Conservation (phyloP, 1,284 basidiomycete genomes). For the Ganoderma sinense region DNA sequence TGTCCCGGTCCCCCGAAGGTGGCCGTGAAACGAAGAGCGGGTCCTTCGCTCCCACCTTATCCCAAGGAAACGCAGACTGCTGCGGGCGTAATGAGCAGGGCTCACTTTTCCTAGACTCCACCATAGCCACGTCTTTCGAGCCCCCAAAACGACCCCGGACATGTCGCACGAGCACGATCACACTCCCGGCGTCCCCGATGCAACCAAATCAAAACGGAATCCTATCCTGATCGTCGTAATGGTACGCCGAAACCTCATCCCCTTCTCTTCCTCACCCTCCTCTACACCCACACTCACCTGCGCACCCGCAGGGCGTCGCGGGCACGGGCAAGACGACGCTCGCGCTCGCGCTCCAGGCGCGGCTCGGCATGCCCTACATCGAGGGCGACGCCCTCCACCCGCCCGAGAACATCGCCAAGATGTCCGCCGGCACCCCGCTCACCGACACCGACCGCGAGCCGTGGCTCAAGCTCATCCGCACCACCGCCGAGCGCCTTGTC, state of each 20-base stretch:
- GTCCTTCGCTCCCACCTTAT: neutral
- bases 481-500: slow-evolving; percentile 61
- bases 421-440: slow-evolving; percentile 83
- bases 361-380: slow-evolving; percentile 77
- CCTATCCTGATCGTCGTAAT: slow-evolving; percentile 55
- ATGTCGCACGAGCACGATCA: slow-evolving; percentile 21
- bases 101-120: neutral
- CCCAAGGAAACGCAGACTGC: neutral
- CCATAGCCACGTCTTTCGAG: neutral
- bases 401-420: slow-evolving; percentile 85
- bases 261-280: neutral
- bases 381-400: slow-evolving; percentile 95
- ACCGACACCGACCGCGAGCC: slow-evolving; percentile 86
- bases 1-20: neutral
- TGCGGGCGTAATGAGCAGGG: neutral
- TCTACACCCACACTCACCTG: neutral
- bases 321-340: slow-evolving; percentile 93
- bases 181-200: slow-evolving; percentile 14
- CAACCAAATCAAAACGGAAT: slow-evolving; percentile 19
- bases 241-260: slow-evolving; percentile 42
- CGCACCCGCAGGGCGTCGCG: slow-evolving; percentile 68
- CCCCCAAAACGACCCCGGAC: slow-evolving; percentile 1
- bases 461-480: slow-evolving; percentile 83
- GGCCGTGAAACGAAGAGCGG: neutral
- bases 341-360: slow-evolving; percentile 67